phyloP scores from a whole-genome alignment of 2,329 filamentous ascomycete genomes.

The Paracamarosporium sp. region DNA sequence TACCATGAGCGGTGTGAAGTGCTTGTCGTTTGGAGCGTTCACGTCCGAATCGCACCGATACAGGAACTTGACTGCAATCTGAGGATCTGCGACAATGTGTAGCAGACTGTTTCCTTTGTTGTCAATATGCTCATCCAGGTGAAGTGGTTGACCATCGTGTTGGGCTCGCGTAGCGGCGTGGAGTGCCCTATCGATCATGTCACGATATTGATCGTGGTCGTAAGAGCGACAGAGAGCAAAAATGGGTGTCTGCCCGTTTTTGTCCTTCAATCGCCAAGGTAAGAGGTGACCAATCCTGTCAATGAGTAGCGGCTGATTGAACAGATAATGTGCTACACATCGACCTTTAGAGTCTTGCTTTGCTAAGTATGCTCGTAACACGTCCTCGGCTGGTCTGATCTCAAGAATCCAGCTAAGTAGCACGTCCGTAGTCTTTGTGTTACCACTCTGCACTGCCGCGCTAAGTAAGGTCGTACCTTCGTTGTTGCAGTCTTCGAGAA shows the following conservation, averaged over 20 bases:
- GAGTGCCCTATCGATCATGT: constrained; percentile 86
- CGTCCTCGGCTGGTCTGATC: constrained; percentile 60
- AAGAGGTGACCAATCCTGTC: constrained; percentile 76
- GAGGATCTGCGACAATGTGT: constrained; percentile 91
- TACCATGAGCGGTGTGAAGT: constrained; percentile 95
- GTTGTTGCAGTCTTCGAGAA: constrained; percentile 86
- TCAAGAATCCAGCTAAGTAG: constrained; percentile 74
- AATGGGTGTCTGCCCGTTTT: constrained; percentile 96
- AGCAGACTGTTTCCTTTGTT: constrained; percentile 90
- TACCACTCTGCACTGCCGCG: constrained; percentile 85
- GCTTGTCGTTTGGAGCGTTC: constrained; percentile 93
- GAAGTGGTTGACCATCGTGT: constrained; percentile 78
- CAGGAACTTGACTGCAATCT: constrained; percentile 77
- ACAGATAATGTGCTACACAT: constrained; percentile 93
- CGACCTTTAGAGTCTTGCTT: constrained; percentile 84
- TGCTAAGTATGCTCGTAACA: constrained; percentile 72
- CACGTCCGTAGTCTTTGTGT: constrained; percentile 75
- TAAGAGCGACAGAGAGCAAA: constrained; percentile 96
- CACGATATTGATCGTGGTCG: constrained; percentile 84
- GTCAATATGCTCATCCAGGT: constrained; percentile 92
- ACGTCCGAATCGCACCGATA: constrained; percentile 91
- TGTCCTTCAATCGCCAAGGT: constrained; percentile 90
- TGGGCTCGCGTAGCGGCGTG: constrained; percentile 76
- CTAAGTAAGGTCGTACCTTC: constrained; percentile 89
- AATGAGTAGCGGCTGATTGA: constrained; percentile 86